phyloP scores from a whole-genome alignment of 441 rosid genomes.

The Erodium texanum region DNA sequence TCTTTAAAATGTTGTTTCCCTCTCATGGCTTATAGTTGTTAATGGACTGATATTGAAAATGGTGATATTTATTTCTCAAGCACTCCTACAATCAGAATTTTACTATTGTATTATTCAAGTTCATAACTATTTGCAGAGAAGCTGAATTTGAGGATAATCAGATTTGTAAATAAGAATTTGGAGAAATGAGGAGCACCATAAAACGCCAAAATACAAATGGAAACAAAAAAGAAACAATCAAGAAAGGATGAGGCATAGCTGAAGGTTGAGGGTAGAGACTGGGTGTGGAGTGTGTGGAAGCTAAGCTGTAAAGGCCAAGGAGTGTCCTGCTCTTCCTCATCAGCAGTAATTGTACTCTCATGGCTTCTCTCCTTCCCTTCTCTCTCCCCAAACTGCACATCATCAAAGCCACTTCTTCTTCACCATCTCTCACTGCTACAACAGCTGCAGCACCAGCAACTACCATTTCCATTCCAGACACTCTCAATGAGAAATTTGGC shows the following conservation, averaged over 20 bases:
- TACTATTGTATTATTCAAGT: too few species aligned
- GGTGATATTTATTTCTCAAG: neutral
- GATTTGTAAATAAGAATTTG: too few species aligned
- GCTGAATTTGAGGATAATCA: too few species aligned
- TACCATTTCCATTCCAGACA: constrained; percentile 25
- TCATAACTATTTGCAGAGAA: too few species aligned
- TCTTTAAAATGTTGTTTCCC: neutral
- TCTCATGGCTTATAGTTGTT: neutral
- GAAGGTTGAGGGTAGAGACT: neutral
- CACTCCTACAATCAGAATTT: too few species aligned
- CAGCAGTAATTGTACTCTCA: constrained; percentile 11
- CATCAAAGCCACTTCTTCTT: constrained; percentile 26
- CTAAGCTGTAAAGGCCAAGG: neutral
- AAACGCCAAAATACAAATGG: neutral
- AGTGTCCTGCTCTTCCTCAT: neutral
- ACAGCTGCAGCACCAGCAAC: constrained; percentile 3
- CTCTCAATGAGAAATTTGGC: constrained; percentile 55
- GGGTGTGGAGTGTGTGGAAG: neutral
- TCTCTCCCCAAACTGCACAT: constrained; percentile 46
- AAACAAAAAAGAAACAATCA: neutral
- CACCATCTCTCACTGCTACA: constrained; percentile 22
- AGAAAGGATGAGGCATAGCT: neutral
- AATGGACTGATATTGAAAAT: neutral
- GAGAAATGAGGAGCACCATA: too few species aligned
- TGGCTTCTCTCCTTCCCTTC: constrained; percentile 67